A percentile compares a stretch with the other conserved stretches of the same genome.
Evolutionary conservation across 2,329 filamentous ascomycete species (phyloP).

Genomic region (Coleophoma crateriformis): DNA sequence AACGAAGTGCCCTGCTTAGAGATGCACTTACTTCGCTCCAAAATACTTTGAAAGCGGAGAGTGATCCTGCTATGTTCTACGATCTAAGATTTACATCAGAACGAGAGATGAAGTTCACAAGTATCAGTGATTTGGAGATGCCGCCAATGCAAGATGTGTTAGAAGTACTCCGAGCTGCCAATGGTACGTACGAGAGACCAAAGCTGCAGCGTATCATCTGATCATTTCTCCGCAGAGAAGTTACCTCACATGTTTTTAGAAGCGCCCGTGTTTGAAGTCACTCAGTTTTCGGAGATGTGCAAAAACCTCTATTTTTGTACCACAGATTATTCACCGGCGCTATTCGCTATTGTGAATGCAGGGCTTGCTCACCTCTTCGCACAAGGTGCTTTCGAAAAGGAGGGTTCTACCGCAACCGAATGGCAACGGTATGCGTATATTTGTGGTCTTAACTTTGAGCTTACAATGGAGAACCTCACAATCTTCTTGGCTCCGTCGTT

Average conservation of each 20-base stretch:
- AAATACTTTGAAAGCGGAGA: neutral
- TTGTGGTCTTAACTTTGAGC: neutral
- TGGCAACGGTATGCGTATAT: neutral
- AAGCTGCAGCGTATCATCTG: too few species aligned
- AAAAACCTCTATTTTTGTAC: neutral
- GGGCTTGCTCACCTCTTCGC: slow-evolving; percentile 9
- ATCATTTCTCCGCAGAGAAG: neutral
- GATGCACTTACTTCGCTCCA: neutral
- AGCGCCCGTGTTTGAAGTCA: neutral
- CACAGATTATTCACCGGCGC: neutral
- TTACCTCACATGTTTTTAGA: neutral
- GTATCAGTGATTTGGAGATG: slow-evolving; percentile 3
- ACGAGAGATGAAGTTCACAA: neutral
- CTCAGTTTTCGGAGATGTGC: neutral
- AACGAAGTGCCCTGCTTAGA: neutral
- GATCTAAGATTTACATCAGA: neutral
- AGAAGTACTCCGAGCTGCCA: slow-evolving; percentile 5
- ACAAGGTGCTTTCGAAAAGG: neutral
- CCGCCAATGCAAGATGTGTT: slow-evolving; percentile 10
- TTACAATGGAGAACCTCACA: neutral
- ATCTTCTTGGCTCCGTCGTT: neutral
- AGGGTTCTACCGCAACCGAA: neutral
- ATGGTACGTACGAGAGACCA: slow-evolving; percentile 3
- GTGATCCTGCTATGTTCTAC: neutral
- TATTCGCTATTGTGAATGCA: slow-evolving; percentile 9